Base-by-base conservation (phyloP, 2,329 filamentous ascomycete genomes). In the Biscogniauxia sp. region DNA sequence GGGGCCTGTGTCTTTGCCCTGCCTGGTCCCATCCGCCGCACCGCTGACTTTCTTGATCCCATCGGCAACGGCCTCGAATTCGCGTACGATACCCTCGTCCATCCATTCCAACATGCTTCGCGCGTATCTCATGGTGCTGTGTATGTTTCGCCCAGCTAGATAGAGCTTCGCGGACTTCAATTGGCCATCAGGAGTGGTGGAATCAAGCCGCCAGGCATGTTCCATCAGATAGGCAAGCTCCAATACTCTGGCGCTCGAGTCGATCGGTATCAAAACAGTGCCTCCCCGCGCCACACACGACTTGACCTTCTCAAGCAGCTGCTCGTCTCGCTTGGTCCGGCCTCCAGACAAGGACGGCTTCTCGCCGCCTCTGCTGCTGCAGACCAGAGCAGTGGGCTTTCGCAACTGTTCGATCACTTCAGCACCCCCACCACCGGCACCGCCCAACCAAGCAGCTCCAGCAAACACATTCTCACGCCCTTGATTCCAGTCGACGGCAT, bases 41-140 rank as follows among this genome's bases (percentile, higher is more conserved):
- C 79, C 76, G 61, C 78, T 81, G 3, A 77, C 72, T 64, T 81
- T 78, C 61, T 75, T 77, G 7, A 74, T 70, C 2, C 76, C 79
- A 64, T 86, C 84, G 1, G 82, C 84, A 54, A 88, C 82, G 15
- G 89, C 87, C 73, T 97, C 93, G 63, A 97, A 96, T 69, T 98
- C 94, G 58, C 93, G 88, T 51, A 96, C 90, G 61, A 99, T 96
- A 60, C 88, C 89, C 71, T 97, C 93, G 72, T 98, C 93, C 93
- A 99, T 98, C 95, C 95, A 99, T 73, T 99, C 95, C 32, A 99
- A 81, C 91, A 99, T 96, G 74, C 94, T 97, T 66, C 93, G 85
- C 25, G 94, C 91, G 67, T 97, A 92, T 56, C 92, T 85, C 82
- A 98, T 91, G 0, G 93, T 96, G 64, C 92, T 93, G 60, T 91